Conservation (phyloP, 2,329 filamentous ascomycete genomes). For the Aspergillus sp. region DNA sequence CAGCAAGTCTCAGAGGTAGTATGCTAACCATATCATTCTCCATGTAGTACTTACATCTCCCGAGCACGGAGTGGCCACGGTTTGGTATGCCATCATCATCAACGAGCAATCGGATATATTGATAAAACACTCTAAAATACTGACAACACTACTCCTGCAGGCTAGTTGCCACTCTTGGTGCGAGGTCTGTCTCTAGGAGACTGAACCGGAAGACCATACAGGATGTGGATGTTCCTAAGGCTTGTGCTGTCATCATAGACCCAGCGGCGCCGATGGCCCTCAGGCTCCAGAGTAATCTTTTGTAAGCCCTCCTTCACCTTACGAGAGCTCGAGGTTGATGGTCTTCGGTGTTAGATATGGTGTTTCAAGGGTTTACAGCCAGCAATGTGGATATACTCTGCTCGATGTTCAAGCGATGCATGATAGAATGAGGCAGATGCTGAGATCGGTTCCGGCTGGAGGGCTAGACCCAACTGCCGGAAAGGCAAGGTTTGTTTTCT, state of each 20-base stretch:
- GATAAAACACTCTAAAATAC: not conserved
- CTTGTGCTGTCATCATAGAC: conserved; percentile 83
- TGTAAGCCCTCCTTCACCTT: conserved; percentile 50
- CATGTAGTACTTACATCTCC: conserved; percentile 71
- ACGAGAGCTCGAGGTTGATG: not conserved
- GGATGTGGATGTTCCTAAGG: conserved; percentile 80
- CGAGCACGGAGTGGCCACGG: conserved; percentile 89
- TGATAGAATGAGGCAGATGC: conserved; percentile 68
- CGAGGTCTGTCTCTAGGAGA: conserved; percentile 68
- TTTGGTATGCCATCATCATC: conserved; percentile 65
- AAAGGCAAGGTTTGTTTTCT: conserved; percentile 63
- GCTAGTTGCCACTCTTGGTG: conserved; percentile 86
- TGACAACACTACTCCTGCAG: conserved; percentile 46
- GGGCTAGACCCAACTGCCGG: conserved; percentile 70
- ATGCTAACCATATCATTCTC: conserved; percentile 21
- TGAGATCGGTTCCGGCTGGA: conserved; percentile 57
- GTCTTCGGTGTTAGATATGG: conserved; percentile 58
- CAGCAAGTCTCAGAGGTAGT: not conserved
- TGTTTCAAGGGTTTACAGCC: conserved; percentile 77
- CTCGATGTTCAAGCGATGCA: conserved; percentile 75
- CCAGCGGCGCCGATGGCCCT: conserved; percentile 86
- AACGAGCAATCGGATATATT: too few species aligned
- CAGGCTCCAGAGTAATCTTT: conserved; percentile 82
- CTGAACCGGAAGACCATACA: conserved; percentile 84
- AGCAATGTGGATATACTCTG: conserved; percentile 85